A percentile compares a stretch with the other conserved stretches of the same genome.
These are phyloP conservation scores for Metschnikowia proteae DNA, from an alignment of 805 yeast genomes.

Conservation along the genomic window DNA sequence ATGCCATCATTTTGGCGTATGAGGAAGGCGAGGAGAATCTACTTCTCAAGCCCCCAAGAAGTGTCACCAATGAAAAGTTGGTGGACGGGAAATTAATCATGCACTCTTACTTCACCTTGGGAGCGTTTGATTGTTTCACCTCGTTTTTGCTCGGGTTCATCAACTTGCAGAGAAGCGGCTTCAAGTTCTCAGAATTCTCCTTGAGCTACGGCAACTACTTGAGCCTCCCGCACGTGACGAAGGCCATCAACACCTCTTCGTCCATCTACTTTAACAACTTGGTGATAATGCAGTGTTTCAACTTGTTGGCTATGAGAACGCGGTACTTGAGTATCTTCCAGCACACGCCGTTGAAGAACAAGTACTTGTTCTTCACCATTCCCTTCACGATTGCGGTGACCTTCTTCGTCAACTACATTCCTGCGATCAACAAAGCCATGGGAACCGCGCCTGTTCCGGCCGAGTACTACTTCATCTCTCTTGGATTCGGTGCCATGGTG, in stretches of 20 bases:
- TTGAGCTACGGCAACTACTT: constrained; percentile 34
- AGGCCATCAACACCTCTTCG: constrained; percentile 31
- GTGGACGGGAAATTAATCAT: constrained; percentile 36
- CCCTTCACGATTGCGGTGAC: constrained; percentile 36
- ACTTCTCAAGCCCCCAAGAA: constrained; percentile 40
- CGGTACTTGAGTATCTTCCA: constrained; percentile 41
- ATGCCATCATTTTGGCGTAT: constrained; percentile 42
- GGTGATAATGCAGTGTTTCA: constrained; percentile 47
- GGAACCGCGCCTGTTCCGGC: constrained; percentile 40
- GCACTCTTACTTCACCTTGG: constrained; percentile 43
- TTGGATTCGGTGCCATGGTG: constrained; percentile 43
- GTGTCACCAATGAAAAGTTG: constrained; percentile 37
- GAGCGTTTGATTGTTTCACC: constrained; percentile 38
- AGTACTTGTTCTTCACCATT: constrained; percentile 31
- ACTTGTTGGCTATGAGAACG: constrained; percentile 41
- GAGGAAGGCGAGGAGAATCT: constrained; percentile 43
- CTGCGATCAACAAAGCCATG: constrained; percentile 34
- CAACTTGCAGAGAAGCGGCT: constrained; percentile 33
- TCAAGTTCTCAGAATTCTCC: constrained; percentile 31
- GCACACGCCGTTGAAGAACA: constrained; percentile 35
- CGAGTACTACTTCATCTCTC: constrained; percentile 44
- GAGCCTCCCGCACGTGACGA: constrained; percentile 19
- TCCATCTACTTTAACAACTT: constrained; percentile 45
- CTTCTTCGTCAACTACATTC: constrained; percentile 41
- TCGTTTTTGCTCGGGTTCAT: constrained; percentile 40